Base-by-base conservation (phyloP, 805 yeast genomes). In the Danielia reshetovae region DNA sequence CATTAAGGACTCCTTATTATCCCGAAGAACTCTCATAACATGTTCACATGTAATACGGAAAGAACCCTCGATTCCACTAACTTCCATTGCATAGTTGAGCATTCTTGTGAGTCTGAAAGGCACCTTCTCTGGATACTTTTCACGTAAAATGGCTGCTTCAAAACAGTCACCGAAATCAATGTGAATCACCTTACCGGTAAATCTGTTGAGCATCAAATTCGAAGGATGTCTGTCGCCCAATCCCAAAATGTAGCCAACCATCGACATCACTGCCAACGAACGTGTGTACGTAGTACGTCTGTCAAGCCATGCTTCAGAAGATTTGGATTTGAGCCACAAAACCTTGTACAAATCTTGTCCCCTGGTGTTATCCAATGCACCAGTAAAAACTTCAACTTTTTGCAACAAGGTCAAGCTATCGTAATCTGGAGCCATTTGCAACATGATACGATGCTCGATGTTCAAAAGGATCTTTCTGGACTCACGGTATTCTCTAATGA, bases 81-180 rank as follows among this genome's bases (percentile, higher is more conserved):
- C 97, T 58, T 94, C 99, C 97, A 93, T 90, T 0, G 97, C 99
- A 58, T 88, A 88, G 15, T 94, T 88, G 45, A 94, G 70, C 99
- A 93, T 93, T 59, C 98, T 72, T 0, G 99, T 93, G 39, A 93
- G 72, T 58, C 99, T 74, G 68, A 93, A 93, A 6, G 99, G 99
- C 16, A 93, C 98, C 58, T 89, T 90, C 53, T 93, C 99, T 0
- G 99, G 99, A 59, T 85, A 94, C 56, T 93, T 93, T 49, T 94
- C 98, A 47, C 99, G 77, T 41, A 93, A 64, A 32, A 90, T 88
- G 0, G 99, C 98, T 2, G 97, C 96, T 57, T 93, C 99, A 54
- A 93, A 93, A 74, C 99, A 93, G 57, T 93, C 99, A 46, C 98
- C 99, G 62, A 90, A 93, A 70, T 93, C 99, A 61, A 93, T 90